Evolutionary conservation across 2,329 filamentous ascomycete genomes (phyloP).

Genomic region (Trichoderma polysporum): DNA sequence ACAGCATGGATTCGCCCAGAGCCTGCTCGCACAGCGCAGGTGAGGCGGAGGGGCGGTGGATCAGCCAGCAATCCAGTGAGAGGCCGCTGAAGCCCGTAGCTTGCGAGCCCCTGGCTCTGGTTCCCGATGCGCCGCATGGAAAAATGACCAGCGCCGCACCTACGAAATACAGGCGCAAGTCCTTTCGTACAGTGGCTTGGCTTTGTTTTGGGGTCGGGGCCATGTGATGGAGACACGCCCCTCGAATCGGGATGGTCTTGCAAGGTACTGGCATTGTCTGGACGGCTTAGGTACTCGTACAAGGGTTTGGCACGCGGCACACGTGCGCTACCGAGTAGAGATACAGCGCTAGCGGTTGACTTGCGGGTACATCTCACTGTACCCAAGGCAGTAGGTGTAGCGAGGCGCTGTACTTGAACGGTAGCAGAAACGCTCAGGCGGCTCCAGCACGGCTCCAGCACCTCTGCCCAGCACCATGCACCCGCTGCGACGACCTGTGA

Average conservation of each 20-base stretch:
- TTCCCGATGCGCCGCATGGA: conserved; percentile 14
- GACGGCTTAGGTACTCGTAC: too few relatives aligned
- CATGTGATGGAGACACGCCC: conserved; percentile 1
- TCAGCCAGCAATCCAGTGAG: conserved; percentile 15
- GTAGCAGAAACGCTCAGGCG: not conserved
- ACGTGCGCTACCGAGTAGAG: conserved; percentile 7
- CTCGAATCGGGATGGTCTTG: not conserved
- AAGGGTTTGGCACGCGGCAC: conserved; percentile 8
- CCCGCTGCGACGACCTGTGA: not conserved
- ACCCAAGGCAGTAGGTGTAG: not conserved
- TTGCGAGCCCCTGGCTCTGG: conserved; percentile 1
- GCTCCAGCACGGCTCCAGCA: not conserved
- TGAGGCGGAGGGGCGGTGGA: conserved; percentile 22
- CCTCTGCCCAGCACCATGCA: not conserved
- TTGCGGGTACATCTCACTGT: not conserved
- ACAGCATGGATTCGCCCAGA: conserved; percentile 11
- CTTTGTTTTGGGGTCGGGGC: not conserved
- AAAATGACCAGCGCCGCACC: not conserved
- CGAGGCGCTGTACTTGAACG: not conserved
- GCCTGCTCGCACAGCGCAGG: conserved; percentile 19
- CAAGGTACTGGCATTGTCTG: not conserved
- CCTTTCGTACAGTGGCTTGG: not conserved
- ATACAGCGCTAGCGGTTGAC: not conserved
- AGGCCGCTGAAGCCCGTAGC: conserved; percentile 1
- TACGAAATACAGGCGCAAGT: too few relatives aligned